Conservation (phyloP, 176 grass and related monocot species). For the Triticum timopheevii region DNA sequence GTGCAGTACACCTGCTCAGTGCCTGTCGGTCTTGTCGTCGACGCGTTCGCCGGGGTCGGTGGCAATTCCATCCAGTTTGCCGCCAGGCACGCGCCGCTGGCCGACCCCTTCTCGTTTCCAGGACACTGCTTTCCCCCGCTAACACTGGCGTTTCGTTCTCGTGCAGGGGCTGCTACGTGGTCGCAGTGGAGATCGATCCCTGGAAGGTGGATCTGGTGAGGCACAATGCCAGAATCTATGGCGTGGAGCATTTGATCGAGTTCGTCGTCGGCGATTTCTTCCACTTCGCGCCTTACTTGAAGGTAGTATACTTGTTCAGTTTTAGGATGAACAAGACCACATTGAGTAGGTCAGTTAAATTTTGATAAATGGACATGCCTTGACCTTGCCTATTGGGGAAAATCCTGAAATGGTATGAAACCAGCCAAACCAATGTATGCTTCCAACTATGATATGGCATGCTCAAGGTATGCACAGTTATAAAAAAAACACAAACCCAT, state of each 20-base stretch:
- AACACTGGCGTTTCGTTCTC: neutral
- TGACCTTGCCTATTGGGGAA: too few relatives aligned
- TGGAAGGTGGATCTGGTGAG: slow-evolving; percentile 40
- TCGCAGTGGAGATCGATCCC: slow-evolving; percentile 62
- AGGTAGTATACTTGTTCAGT: neutral
- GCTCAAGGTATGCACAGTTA: too few relatives aligned
- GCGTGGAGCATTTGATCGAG: slow-evolving; percentile 64
- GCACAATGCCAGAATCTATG: slow-evolving; percentile 67
- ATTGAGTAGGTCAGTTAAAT: too few relatives aligned
- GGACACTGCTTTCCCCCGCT: neutral
- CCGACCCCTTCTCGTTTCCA: neutral
- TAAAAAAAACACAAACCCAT: too few relatives aligned
- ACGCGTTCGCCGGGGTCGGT: slow-evolving; percentile 53
- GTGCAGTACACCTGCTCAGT: slow-evolving; percentile 36
- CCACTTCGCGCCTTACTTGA: slow-evolving; percentile 42
- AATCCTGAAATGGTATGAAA: too few relatives aligned
- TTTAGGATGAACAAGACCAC: neutral
- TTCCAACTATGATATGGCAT: too few relatives aligned
- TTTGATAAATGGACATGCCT: too few relatives aligned
- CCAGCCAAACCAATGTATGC: too few relatives aligned
- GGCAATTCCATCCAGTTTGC: slow-evolving; percentile 75
- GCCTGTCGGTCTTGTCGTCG: slow-evolving; percentile 38
- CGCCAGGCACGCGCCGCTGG: slow-evolving; percentile 24
- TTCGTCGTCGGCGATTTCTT: slow-evolving; percentile 73
- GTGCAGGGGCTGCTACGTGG: slow-evolving; percentile 59